These are phyloP conservation scores for Hanseniaspora hatyaiensis DNA, from an alignment of 805 yeast genomes.

Conservation along the genomic window DNA sequence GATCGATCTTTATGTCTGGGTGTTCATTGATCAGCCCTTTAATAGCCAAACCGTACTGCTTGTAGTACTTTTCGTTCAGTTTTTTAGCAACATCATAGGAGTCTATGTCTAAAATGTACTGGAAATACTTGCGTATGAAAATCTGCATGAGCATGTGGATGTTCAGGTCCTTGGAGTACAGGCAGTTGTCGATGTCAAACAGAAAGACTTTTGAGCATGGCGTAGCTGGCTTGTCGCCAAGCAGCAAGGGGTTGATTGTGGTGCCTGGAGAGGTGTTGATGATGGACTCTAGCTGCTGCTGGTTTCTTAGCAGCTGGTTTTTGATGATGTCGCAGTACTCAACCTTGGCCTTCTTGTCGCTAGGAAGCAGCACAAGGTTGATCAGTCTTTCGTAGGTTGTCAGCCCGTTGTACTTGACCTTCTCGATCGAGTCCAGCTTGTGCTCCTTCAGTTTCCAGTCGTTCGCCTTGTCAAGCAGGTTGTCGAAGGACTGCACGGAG, in stretches of 20 bases:
- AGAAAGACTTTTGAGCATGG: constrained; percentile 41
- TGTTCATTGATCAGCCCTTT: constrained; percentile 65
- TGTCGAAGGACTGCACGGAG: constrained; percentile 9
- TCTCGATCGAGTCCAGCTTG: neutral
- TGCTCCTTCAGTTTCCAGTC: constrained; percentile 15
- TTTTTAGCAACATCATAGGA: constrained; percentile 58
- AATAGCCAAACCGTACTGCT: constrained; percentile 80
- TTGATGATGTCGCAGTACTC: constrained; percentile 20
- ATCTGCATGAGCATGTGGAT: constrained; percentile 83
- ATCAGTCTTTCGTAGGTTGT: constrained; percentile 15
- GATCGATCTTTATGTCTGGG: constrained; percentile 47
- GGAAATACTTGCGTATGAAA: constrained; percentile 72
- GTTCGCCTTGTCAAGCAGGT: neutral
- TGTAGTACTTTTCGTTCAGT: constrained; percentile 65
- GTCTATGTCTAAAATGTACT: constrained; percentile 44
- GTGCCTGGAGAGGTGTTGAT: constrained; percentile 29
- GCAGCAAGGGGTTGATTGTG: constrained; percentile 25
- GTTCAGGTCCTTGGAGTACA: constrained; percentile 60
- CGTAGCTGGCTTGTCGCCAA: constrained; percentile 23
- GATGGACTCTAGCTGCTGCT: constrained; percentile 27
- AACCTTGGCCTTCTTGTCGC: neutral
- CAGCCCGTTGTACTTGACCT: constrained; percentile 10
- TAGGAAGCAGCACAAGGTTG: constrained; percentile 5
- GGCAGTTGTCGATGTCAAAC: constrained; percentile 90
- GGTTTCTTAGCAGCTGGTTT: constrained; percentile 26